Conservation (phyloP, 495 filamentous ascomycete species). For the Neurospora terricola region DNA sequence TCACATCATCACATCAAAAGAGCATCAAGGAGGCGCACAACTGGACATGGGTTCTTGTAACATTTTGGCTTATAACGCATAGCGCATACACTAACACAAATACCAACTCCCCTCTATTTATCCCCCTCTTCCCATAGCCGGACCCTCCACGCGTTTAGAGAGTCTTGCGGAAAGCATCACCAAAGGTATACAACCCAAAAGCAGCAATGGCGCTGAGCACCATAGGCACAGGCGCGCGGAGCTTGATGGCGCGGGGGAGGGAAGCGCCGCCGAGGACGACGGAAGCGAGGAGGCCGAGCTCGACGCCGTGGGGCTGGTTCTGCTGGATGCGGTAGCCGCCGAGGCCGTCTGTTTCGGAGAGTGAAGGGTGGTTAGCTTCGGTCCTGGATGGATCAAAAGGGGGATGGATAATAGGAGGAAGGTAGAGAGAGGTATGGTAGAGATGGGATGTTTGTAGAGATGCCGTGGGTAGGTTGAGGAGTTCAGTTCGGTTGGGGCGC, state of each 20-base stretch:
- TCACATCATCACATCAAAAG: no score
- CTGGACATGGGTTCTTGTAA: no score
- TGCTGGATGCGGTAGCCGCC: conserved; percentile 61
- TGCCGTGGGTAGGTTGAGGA: not conserved
- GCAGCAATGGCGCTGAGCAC: conserved; percentile 56
- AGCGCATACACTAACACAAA: no score
- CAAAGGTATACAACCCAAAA: conserved; percentile 51
- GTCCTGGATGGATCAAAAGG: not conserved
- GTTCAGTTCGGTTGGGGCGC: not conserved
- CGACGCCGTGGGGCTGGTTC: conserved; percentile 59
- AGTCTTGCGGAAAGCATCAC: conserved; percentile 39
- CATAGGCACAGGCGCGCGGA: conserved; percentile 66
- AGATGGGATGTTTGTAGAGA: not conserved
- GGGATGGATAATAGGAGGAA: not conserved
- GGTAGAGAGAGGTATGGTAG: not conserved
- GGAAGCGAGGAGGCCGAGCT: conserved; percentile 69
- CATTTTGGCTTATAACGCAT: no score
- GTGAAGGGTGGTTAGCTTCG: not conserved
- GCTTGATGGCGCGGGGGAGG: conserved; percentile 73
- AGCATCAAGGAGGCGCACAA: no score
- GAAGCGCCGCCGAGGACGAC: conserved; percentile 70
- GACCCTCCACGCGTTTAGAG: no score
- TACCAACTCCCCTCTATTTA: no score
- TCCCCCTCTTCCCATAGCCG: no score
- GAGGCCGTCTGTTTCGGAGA: conserved; percentile 40